Evolutionary conservation across 2,329 filamentous ascomycete genomes (phyloP), one percentile per base, ranked within the genome.

Genomic region (Sclerotinia glacialis): DNA sequence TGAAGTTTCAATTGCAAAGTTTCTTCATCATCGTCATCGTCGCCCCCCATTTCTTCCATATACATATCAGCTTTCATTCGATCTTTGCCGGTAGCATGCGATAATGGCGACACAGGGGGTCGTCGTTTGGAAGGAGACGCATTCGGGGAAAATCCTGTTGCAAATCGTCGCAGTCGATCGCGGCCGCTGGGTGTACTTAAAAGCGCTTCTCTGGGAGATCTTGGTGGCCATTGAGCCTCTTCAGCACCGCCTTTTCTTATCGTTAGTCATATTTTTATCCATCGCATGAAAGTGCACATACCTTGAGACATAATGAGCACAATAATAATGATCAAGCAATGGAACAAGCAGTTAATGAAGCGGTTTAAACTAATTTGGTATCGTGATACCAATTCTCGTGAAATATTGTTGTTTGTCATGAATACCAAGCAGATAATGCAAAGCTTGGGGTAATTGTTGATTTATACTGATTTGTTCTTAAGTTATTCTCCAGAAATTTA

Each of bases 1-100:
- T 93, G 88, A 6, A 98, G 81, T 76, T 96, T 89, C 69, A 99
- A 80, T 75, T 96, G 87, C 44, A 98, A 79, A 1, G 88, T 96
- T 80, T 98, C 93, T 77, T 97, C 93, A 8, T 96, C 85, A n/a
- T 86, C 84, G 11, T 83, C 90, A 5, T 91, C 89, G 0, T 89
- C 86, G 5, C 80, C 80, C 4, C 82, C 79, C 21, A 55, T 75
- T 34, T 75, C 74, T 18, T 74, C 76, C 14, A 72, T 74, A 59
- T 77, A 76, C 69, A 77, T 71, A 52, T 76, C 77, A 50, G 65
- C 59, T 71, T 76, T 53, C 53, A 73, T 54, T 52, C 70, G 42
- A 11, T 68, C 68, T 53, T 67, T 64, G 14, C 69, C 65, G 46
- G 61, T 70, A 61, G 67, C 70, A 26, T 69, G 69, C 23, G 70